Percentiles rank a stretch among this genome's conserved stretches.
Evolutionary conservation across 768 basidiomycete species (phyloP).

Genomic region (Russula abietina): DNA sequence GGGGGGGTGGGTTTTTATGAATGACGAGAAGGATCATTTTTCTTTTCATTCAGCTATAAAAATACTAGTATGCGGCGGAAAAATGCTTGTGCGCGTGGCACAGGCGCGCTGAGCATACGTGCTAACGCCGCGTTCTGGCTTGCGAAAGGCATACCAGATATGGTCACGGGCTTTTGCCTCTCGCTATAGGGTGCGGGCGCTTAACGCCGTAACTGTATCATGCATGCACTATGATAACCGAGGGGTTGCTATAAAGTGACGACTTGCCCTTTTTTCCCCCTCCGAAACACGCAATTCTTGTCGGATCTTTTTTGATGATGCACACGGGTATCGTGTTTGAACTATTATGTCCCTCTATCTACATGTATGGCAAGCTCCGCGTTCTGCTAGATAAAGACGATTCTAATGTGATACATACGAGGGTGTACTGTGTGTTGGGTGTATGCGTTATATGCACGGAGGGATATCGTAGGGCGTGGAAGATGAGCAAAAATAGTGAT

Average conservation of each 20-base stretch:
- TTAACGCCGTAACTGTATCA: background rate
- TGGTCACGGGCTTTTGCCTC: slow-evolving; percentile 16
- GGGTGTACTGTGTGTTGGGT: background rate
- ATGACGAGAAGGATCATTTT: background rate
- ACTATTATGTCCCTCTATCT: slow-evolving; percentile 20
- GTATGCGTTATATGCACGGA: slow-evolving; percentile 2
- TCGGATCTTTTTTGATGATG: slow-evolving; percentile 3
- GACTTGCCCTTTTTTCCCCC: background rate
- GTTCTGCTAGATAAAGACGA: slow-evolving; percentile 3
- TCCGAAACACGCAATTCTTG: background rate
- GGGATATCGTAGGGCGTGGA: slow-evolving; percentile 11
- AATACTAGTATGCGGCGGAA: background rate
- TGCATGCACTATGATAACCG: background rate
- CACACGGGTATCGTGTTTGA: background rate
- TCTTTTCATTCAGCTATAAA: background rate
- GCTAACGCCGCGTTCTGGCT: slow-evolving; percentile 13
- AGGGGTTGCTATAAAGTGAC: background rate
- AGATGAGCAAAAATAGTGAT: slow-evolving; percentile 17
- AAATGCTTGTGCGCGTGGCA: background rate
- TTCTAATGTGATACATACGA: slow-evolving; percentile 21
- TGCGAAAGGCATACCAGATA: slow-evolving; percentile 8
- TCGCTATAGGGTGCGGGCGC: background rate
- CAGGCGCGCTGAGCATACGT: slow-evolving; percentile 20
- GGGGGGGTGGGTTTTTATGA: background rate
- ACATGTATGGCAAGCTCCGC: slow-evolving; percentile 16